Conservation (phyloP, 192 early-diverging fungal genomes). For the Phlyctochytrium bullatum region DNA sequence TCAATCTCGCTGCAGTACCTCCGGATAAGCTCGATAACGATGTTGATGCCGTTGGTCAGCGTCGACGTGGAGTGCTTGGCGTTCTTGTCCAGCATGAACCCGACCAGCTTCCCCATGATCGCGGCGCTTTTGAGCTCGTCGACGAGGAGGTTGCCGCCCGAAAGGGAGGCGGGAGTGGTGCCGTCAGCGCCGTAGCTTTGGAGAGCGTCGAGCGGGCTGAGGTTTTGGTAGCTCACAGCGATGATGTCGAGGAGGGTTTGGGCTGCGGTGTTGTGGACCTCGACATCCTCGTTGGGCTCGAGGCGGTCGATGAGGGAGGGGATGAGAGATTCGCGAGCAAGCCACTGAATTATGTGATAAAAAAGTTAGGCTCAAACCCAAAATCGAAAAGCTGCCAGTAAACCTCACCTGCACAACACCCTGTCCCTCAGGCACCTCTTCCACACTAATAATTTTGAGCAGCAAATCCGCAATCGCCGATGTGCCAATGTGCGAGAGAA, state of each 20-base stretch:
- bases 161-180: too few relatives aligned
- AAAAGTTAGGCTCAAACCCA: not conserved
- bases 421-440: slow-evolving; percentile 81
- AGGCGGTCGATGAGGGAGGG: slow-evolving; percentile 72
- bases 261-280: slow-evolving; percentile 81
- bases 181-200: slow-evolving; percentile 22
- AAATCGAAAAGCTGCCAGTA: not conserved
- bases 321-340: slow-evolving; percentile 78
- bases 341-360: too few relatives aligned
- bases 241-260: slow-evolving; percentile 84
- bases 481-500: slow-evolving; percentile 81
- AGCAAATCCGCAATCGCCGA: slow-evolving; percentile 89
- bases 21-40: slow-evolving; percentile 97
- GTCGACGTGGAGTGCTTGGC: slow-evolving; percentile 83
- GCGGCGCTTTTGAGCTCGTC: slow-evolving; percentile 66
- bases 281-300: slow-evolving; percentile 76
- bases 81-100: slow-evolving; percentile 79
- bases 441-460: slow-evolving; percentile 88
- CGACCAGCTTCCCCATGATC: slow-evolving; percentile 74
- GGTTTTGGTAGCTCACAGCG: slow-evolving; percentile 61
- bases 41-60: slow-evolving; percentile 90
- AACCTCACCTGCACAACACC: slow-evolving; percentile 74
- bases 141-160: slow-evolving; percentile 49
- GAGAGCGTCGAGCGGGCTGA: slow-evolving; percentile 9
- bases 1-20: slow-evolving; percentile 85